Evolutionary conservation across 257 asterid species (phyloP), one percentile per base, ranked within the genome.

Genomic region (Rhazya stricta): DNA sequence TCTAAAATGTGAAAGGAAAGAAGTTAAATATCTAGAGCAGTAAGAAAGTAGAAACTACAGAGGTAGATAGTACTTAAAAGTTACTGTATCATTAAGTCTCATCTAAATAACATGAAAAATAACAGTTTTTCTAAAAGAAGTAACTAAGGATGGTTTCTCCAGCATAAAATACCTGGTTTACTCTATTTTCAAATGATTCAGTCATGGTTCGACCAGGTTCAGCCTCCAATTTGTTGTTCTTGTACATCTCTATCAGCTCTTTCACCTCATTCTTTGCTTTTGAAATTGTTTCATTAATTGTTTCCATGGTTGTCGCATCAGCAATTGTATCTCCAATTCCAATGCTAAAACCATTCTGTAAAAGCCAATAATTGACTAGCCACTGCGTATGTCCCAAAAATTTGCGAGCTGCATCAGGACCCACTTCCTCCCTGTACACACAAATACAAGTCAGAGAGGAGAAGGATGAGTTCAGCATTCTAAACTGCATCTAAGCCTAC

Each of bases 271-370:
- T 86, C 87, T 95, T 95, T 60, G 99, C 99, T 53, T 85, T 86
- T 18, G 93, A 87, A 79, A 95, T 95, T 67, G 97, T 95, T 75
- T 82, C 92, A 79, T 88, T 86, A 68, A 95, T 95, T 75, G 84
- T 92, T 75, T 88, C 91, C 99, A 95, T 95, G 9, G 98, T 92
- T 67, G 81, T 67, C 79, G 96, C 94, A 89, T 95, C 99, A 69
- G 99, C 99, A 81, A 95, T 95, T 19, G 99, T 95, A 82, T 95
- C 99, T 73, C 98, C 99, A 83, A 95, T 95, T 75, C 99, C 99
- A 46, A 95, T 95, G 84, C 98, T 95, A 84, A 95, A 95, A 27
- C 86, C 97, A 72, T 95, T 82, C 84, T 95, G 99, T 81, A 95
- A 81, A 78, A 95, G 98, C 99, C 99, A 95, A 84, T 95, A 95